Conservation (phyloP, 495 filamentous ascomycete genomes). For the Tetracladium setigerum region DNA sequence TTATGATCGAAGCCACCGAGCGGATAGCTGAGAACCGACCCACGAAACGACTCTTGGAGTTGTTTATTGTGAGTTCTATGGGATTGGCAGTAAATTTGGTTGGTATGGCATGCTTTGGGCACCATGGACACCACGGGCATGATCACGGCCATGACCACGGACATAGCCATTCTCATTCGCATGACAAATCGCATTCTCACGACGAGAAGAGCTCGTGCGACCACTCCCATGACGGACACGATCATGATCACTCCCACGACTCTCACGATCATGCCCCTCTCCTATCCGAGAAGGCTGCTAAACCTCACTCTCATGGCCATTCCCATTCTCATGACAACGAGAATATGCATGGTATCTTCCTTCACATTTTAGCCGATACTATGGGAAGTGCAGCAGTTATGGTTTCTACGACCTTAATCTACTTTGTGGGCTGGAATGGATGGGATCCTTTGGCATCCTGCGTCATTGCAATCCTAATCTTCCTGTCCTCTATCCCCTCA, state of each 20-base stretch:
- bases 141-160: slow-evolving; percentile 40
- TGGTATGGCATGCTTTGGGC: slow-evolving; percentile 79
- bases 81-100: slow-evolving; percentile 87
- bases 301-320: slow-evolving; percentile 24
- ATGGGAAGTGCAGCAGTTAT: slow-evolving; percentile 93
- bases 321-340: slow-evolving; percentile 74
- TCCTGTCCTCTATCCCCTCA: slow-evolving; percentile 83
- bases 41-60: slow-evolving; percentile 75
- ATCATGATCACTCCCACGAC: slow-evolving; percentile 21
- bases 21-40: slow-evolving; percentile 71
- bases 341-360: slow-evolving; percentile 98
- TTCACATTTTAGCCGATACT: slow-evolving; percentile 93
- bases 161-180: not conserved
- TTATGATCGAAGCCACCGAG: slow-evolving; percentile 91
- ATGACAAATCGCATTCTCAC: slow-evolving; percentile 24
- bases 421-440: slow-evolving; percentile 82
- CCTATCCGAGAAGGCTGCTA: slow-evolving; percentile 17
- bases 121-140: slow-evolving; percentile 60
- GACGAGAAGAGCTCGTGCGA: slow-evolving; percentile 8
- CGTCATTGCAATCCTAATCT: slow-evolving; percentile 88
- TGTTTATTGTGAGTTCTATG: slow-evolving; percentile 77
- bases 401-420: slow-evolving; percentile 78
- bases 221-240: slow-evolving; percentile 9
- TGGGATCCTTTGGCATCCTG: slow-evolving; percentile 94
- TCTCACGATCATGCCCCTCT: slow-evolving; percentile 18